A percentile compares a stretch with the other conserved stretches of the same genome.
These are phyloP conservation scores for Alternaria sp. DNA, from an alignment of 2,329 filamentous ascomycete species.

Conservation along the genomic window DNA sequence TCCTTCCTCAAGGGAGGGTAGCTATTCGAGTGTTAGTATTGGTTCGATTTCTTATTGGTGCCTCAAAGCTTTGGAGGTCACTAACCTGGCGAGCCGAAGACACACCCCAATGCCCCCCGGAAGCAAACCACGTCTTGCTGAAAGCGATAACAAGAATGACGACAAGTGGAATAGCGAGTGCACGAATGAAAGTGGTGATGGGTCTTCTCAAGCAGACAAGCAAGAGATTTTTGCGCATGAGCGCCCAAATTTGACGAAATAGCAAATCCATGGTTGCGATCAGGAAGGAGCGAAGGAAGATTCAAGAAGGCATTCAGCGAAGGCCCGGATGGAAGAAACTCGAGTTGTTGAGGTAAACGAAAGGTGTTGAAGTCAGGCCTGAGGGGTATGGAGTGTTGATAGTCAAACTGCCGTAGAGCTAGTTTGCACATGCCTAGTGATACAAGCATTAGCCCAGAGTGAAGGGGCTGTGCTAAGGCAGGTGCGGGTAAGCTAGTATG, in stretches of 20 bases:
- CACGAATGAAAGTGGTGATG: neutral
- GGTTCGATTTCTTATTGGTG: neutral
- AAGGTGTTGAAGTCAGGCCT: neutral
- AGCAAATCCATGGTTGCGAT: neutral
- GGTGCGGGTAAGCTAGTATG: neutral
- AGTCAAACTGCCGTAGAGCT: neutral
- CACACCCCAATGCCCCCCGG: neutral
- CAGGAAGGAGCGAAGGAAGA: neutral
- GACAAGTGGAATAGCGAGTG: neutral
- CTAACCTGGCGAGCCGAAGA: neutral
- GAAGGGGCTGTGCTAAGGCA: neutral
- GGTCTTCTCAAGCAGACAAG: neutral
- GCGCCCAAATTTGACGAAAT: neutral
- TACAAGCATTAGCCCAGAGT: neutral
- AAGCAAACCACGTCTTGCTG: neutral
- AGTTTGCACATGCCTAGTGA: neutral
- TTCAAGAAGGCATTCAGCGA: neutral
- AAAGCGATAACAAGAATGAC: neutral
- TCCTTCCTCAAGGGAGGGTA: neutral
- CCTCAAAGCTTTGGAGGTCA: neutral
- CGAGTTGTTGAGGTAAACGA: neutral
- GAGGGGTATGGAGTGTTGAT: neutral
- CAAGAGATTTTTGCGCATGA: neutral
- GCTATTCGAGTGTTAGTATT: neutral
- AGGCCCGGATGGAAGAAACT: neutral